Evolutionary conservation across 2,329 filamentous ascomycete genomes (phyloP).

Genomic region (Cercospora janseana): DNA sequence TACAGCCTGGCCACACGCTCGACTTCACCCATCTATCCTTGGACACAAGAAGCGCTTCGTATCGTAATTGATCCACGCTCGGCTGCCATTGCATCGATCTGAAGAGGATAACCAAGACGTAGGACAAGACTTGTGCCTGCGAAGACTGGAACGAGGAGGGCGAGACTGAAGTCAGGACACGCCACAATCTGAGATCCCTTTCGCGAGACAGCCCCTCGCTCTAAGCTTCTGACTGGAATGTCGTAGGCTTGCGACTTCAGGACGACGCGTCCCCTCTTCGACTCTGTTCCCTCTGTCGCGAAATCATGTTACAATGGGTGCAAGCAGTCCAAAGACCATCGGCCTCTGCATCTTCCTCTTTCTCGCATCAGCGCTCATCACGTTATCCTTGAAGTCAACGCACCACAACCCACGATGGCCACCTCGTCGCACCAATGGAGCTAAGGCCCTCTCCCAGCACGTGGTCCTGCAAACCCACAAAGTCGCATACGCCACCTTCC

Average conservation of each 20-base stretch:
- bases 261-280: slow-evolving; percentile 13
- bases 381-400: slow-evolving; percentile 31
- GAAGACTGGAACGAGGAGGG: no score
- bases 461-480: slow-evolving; percentile 28
- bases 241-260: slow-evolving; percentile 1
- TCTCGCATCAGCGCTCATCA: slow-evolving; percentile 37
- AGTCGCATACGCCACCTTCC: slow-evolving; percentile 43
- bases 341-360: slow-evolving; percentile 37
- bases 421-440: slow-evolving; percentile 18
- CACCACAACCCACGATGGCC: slow-evolving; percentile 27
- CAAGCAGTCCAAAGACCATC: slow-evolving; percentile 32
- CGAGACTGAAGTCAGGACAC: background rate
- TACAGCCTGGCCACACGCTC: no score
- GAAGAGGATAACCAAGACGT: no score
- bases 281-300: background rate
- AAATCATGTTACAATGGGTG: slow-evolving; percentile 25
- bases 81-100: no score
- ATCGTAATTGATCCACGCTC: no score
- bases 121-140: no score
- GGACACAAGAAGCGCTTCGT: no score
- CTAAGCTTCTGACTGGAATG: slow-evolving; percentile 9
- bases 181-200: slow-evolving; percentile 1
- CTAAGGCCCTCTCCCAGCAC: slow-evolving; percentile 15
- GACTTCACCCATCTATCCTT: no score
- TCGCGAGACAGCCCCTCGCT: slow-evolving; percentile 10